These are phyloP conservation scores for Angophora floribunda DNA, from an alignment of 345 rosid species.

Conservation along the genomic window DNA sequence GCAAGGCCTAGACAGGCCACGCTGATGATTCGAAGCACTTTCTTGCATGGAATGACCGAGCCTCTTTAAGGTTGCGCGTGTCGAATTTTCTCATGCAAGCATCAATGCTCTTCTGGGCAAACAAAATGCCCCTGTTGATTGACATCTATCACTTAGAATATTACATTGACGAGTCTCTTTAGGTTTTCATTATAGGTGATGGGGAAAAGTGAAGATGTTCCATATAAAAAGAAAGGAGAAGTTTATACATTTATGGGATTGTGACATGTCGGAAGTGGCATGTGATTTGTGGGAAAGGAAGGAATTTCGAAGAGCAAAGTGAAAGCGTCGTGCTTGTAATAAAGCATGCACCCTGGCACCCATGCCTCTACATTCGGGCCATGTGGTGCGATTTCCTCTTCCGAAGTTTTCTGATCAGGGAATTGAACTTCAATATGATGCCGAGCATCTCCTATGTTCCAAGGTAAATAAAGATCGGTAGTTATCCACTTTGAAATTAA, in stretches of 20 bases:
- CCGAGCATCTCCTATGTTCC: not conserved
- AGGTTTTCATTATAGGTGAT: not conserved
- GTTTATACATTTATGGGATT: not conserved
- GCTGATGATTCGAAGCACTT: not conserved
- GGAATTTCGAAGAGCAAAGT: not conserved
- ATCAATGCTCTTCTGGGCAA: not conserved
- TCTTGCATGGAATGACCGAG: accelerated
- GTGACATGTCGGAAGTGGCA: not conserved
- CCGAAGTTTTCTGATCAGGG: not conserved
- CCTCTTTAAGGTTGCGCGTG: not conserved
- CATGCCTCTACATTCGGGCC: not conserved
- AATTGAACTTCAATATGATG: not conserved
- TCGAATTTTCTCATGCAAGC: not conserved
- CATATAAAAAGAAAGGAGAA: not conserved
- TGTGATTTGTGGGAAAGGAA: not conserved
- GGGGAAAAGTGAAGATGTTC: not conserved
- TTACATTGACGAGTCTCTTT: not conserved
- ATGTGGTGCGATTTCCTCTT: not conserved
- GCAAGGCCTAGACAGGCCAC: not conserved
- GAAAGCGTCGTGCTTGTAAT: not conserved
- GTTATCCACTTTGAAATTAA: not conserved
- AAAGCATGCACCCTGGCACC: not conserved
- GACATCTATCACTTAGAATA: accelerated
- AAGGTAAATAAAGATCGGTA: not conserved
- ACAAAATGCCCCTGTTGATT: not conserved